Conservation (phyloP, 2,329 filamentous ascomycete genomes). For the Colletotrichum melonis region DNA sequence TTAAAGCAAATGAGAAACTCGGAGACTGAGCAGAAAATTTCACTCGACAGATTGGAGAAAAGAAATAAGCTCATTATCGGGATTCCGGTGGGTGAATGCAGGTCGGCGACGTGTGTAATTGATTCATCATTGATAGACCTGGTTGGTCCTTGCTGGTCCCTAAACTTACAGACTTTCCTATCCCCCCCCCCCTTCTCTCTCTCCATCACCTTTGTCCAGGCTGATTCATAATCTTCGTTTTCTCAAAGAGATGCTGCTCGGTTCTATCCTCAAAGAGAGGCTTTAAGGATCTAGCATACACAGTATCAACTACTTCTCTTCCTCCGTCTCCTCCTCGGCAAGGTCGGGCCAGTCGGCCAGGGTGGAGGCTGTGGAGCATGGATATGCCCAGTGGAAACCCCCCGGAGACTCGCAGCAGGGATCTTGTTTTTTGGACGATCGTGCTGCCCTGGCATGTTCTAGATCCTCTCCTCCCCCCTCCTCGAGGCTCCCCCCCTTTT, state of each 20-base stretch:
- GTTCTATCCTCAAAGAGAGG: too few relatives aligned
- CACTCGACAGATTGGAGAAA: neutral
- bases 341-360: conserved; percentile 14
- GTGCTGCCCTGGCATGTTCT: neutral
- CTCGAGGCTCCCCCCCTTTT: neutral
- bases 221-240: neutral
- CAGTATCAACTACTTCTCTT: neutral
- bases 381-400: neutral
- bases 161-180: neutral
- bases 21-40: neutral
- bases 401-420: conserved; percentile 20
- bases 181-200: too few relatives aligned
- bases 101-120: neutral
- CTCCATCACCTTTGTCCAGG: too few relatives aligned
- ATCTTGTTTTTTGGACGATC: neutral
- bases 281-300: neutral
- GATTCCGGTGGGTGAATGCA: neutral
- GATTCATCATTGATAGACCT: neutral
- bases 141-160: neutral
- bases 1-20: neutral
- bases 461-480: neutral
- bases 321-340: neutral
- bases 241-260: neutral
- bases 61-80: conserved; percentile 9
- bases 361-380: neutral